phyloP scores from a whole-genome alignment of 495 filamentous ascomycete species.

The Cercophora samala region DNA sequence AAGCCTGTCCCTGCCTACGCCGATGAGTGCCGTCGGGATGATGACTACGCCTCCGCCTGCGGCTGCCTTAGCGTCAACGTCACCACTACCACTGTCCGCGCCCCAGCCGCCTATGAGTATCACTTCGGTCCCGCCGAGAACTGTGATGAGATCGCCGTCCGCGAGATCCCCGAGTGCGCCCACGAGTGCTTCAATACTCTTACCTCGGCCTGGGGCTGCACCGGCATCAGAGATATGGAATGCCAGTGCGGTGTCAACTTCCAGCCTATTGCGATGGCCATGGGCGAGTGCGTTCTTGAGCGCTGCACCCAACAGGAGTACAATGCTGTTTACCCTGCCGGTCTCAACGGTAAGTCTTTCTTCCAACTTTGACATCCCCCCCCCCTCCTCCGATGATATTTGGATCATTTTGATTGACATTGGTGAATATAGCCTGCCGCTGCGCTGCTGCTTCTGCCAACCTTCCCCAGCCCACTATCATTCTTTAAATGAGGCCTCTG shows the following conservation, averaged over 20 bases:
- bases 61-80: not conserved
- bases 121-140: not conserved
- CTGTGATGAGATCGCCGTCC: not conserved
- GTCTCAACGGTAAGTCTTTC: not conserved
- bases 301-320: conserved; percentile 1
- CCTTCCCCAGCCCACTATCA: not conserved
- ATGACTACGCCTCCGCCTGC: conserved; percentile 2
- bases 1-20: conserved; percentile 2
- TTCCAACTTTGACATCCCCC: too few relatives aligned
- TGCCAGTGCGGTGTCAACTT: conserved; percentile 4
- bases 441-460: conserved; percentile 2
- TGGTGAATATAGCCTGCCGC: not conserved
- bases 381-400: too few relatives aligned
- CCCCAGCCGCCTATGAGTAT: not conserved
- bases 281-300: not conserved
- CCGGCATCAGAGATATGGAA: not conserved
- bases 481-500: not conserved
- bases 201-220: not conserved
- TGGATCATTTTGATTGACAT: not conserved
- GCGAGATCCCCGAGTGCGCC: not conserved
- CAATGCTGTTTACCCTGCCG: conserved; percentile 1
- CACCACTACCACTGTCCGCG: not conserved
- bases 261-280: not conserved
- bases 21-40: not conserved
- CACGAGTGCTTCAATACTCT: not conserved